Conservation (phyloP, 495 filamentous ascomycete genomes). For the Symbiotaphrina buchneri region DNA sequence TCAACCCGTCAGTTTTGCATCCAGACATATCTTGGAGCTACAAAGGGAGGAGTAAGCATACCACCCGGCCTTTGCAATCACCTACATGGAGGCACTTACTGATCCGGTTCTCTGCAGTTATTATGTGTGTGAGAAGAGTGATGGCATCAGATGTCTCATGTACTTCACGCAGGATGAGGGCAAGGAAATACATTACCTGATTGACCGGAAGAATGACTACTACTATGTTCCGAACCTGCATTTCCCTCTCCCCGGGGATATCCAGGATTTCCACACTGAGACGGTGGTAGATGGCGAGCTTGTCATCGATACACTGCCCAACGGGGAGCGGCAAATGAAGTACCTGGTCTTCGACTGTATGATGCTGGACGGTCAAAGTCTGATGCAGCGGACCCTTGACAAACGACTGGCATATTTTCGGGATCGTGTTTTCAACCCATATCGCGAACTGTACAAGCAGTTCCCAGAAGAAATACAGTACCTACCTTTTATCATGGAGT, state of each 20-base stretch:
- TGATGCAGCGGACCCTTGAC: constrained; percentile 62
- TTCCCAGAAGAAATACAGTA: constrained; percentile 46
- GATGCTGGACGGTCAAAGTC: constrained; percentile 47
- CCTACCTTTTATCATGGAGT: constrained; percentile 58
- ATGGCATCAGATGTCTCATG: constrained; percentile 84
- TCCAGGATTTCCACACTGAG: constrained; percentile 42
- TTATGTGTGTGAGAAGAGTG: constrained; percentile 95
- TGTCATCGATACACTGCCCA: constrained; percentile 47
- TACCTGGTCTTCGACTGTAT: constrained; percentile 90
- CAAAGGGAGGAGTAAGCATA: constrained; percentile 40
- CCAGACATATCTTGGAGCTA: constrained; percentile 55
- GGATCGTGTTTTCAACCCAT: constrained; percentile 57
- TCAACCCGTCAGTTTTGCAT: constrained; percentile 79
- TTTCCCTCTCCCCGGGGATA: constrained; percentile 47
- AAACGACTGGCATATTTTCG: constrained; percentile 77
- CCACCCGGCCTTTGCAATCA: background rate
- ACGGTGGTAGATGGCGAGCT: constrained; percentile 89
- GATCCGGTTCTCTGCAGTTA: constrained; percentile 27
- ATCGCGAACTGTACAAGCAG: constrained; percentile 40
- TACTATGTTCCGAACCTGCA: constrained; percentile 60
- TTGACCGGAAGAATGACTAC: constrained; percentile 95
- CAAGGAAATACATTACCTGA: constrained; percentile 52
- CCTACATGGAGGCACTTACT: background rate
- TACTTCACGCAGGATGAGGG: constrained; percentile 45
- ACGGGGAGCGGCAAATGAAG: constrained; percentile 41